Percentiles rank a stretch among this genome's conserved stretches.
phyloP scores from a whole-genome alignment of 2,329 filamentous ascomycete genomes.

The Aspergillus neoniger region DNA sequence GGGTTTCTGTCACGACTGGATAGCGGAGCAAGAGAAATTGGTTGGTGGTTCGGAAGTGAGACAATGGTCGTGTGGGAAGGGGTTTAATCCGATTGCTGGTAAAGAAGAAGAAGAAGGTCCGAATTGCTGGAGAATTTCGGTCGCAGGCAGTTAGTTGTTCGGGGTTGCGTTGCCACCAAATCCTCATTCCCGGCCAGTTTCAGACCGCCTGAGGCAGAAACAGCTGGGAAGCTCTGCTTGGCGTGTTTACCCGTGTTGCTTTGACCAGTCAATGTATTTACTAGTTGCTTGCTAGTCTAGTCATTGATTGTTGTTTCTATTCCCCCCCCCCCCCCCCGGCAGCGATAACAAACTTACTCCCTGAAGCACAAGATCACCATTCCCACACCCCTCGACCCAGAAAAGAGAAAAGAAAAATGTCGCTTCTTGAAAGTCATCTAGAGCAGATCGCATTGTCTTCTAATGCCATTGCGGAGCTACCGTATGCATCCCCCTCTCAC shows the following conservation, averaged over 20 bases:
- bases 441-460: slow-evolving; percentile 78
- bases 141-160: background rate
- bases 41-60: background rate
- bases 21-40: background rate
- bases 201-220: slow-evolving; percentile 15
- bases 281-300: background rate
- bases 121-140: slow-evolving; percentile 5
- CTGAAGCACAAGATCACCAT: background rate
- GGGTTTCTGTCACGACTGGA: background rate
- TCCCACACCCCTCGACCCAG: slow-evolving; percentile 17
- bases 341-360: background rate
- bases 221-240: slow-evolving; percentile 5
- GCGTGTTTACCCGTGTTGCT: slow-evolving; percentile 5
- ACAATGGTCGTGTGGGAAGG: background rate
- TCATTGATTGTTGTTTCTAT: background rate
- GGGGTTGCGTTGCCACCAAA: slow-evolving; percentile 8
- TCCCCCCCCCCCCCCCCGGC: background rate
- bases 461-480: slow-evolving; percentile 71
- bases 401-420: slow-evolving; percentile 53
- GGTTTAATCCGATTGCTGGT: background rate
- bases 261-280: no score
- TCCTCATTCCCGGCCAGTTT: background rate
- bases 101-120: background rate
- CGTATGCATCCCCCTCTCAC: slow-evolving; percentile 53
- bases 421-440: slow-evolving; percentile 68